Conservation (phyloP, 495 filamentous ascomycete genomes). For the Aspergillus homomorphus region DNA sequence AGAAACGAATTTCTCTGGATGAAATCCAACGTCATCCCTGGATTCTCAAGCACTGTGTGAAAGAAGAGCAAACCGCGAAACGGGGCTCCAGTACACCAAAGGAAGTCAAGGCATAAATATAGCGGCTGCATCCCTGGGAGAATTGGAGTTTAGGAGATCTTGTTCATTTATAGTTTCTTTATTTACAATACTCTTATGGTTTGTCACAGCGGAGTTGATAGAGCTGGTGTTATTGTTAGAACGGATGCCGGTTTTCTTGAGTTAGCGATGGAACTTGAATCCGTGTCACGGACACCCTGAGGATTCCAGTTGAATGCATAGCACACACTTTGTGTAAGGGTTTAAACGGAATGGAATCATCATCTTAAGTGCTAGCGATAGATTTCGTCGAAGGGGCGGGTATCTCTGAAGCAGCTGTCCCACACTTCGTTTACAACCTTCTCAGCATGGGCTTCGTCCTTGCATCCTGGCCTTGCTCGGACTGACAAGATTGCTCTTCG, state of each 20-base stretch:
- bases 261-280: background rate
- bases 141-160: slow-evolving; percentile 25
- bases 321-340: background rate
- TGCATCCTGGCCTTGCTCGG: slow-evolving; percentile 67
- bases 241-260: background rate
- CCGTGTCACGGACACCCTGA: background rate
- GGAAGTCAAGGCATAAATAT: slow-evolving; percentile 33
- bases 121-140: slow-evolving; percentile 22
- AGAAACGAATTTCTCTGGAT: slow-evolving; percentile 86
- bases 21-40: slow-evolving; percentile 90
- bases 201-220: background rate
- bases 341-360: background rate
- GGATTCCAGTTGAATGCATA: background rate
- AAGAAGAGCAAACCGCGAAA: slow-evolving; percentile 63
- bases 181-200: slow-evolving; percentile 4
- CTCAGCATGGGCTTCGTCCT: slow-evolving; percentile 80
- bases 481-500: slow-evolving; percentile 75
- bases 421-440: slow-evolving; percentile 94
- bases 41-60: slow-evolving; percentile 94
- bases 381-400: slow-evolving; percentile 92
- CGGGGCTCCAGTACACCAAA: slow-evolving; percentile 43
- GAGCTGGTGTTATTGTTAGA: background rate
- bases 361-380: slow-evolving; percentile 65
- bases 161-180: slow-evolving; percentile 21
- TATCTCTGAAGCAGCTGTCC: slow-evolving; percentile 94